These are phyloP conservation scores for Globisporangium splendens DNA, from an alignment of 352 stramenopile genomes.

Conservation along the genomic window DNA sequence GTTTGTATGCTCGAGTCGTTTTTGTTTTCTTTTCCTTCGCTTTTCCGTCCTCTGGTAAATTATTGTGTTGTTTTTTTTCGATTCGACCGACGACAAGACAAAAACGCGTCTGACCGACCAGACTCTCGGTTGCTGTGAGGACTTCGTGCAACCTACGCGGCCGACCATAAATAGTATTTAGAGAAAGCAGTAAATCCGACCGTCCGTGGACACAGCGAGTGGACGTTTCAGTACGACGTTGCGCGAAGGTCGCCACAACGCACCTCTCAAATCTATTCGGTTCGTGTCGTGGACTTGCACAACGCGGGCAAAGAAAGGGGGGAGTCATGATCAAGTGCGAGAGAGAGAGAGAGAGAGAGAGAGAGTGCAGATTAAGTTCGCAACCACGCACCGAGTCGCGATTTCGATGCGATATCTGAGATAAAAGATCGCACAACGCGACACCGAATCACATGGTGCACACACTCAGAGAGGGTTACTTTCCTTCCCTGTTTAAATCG, in stretches of 20 bases:
- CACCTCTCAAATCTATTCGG: conserved; percentile 10
- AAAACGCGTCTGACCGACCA: neutral
- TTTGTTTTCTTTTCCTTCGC: neutral
- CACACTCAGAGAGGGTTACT: too few species aligned
- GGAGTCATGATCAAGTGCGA: neutral
- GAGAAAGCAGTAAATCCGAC: conserved; percentile 3
- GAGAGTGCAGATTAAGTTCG: too few species aligned
- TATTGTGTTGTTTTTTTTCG: neutral
- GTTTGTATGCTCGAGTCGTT: neutral
- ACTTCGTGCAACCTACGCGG: conserved; percentile 23
- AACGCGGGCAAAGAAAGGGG: conserved; percentile 2
- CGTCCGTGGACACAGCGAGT: conserved; percentile 2
- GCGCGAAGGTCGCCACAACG: conserved; percentile 17
- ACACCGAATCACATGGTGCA: too few species aligned
- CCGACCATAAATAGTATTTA: neutral
- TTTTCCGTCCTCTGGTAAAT: neutral
- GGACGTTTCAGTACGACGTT: conserved; percentile 15
- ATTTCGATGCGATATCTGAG: too few species aligned
- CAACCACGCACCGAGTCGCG: too few species aligned
- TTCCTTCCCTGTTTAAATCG: too few species aligned
- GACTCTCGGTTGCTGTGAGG: conserved; percentile 1
- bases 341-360: neutral
- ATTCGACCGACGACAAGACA: conserved; percentile 12
- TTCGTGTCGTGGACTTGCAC: conserved; percentile 7
- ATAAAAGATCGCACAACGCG: too few species aligned